These are phyloP conservation scores for Colletotrichum phormii DNA, from an alignment of 2,329 filamentous ascomycete genomes.

Conservation along the genomic window DNA sequence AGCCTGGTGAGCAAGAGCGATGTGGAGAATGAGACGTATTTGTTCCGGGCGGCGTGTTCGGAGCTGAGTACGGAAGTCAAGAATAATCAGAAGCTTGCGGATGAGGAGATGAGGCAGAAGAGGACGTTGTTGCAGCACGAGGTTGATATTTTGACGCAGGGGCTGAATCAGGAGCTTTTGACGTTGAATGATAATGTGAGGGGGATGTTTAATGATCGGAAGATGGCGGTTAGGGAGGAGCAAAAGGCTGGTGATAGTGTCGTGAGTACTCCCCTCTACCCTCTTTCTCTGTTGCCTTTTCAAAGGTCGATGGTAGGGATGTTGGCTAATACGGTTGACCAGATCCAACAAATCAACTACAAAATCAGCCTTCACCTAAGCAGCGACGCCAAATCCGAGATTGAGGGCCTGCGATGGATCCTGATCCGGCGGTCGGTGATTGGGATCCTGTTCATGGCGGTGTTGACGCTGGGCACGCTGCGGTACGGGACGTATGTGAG, in stretches of 20 bases:
- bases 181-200: slow-evolving; percentile 91
- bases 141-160: slow-evolving; percentile 90
- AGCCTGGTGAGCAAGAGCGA: slow-evolving; percentile 90
- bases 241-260: slow-evolving; percentile 86
- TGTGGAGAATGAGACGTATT: slow-evolving; percentile 88
- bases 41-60: slow-evolving; percentile 93
- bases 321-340: slow-evolving; percentile 33
- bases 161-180: slow-evolving; percentile 83
- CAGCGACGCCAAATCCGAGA: slow-evolving; percentile 90
- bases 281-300: neutral
- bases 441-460: slow-evolving; percentile 74
- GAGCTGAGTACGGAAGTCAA: slow-evolving; percentile 90
- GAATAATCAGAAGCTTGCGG: slow-evolving; percentile 79
- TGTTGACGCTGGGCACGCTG: slow-evolving; percentile 69
- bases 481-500: slow-evolving; percentile 69
- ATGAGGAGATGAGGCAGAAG: slow-evolving; percentile 86
- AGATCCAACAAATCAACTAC: slow-evolving; percentile 95
- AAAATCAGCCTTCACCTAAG: slow-evolving; percentile 93
- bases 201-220: slow-evolving; percentile 95
- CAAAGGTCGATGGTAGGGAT: neutral
- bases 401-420: slow-evolving; percentile 92
- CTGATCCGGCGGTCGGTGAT: slow-evolving; percentile 72
- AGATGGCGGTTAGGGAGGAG: slow-evolving; percentile 90
- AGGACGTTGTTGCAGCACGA: slow-evolving; percentile 91
- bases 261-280: slow-evolving; percentile 57